Evolutionary conservation across 352 stramenopile genomes (phyloP), one percentile per base, ranked within the genome.

Genomic region (Phytophthora cajani): DNA sequence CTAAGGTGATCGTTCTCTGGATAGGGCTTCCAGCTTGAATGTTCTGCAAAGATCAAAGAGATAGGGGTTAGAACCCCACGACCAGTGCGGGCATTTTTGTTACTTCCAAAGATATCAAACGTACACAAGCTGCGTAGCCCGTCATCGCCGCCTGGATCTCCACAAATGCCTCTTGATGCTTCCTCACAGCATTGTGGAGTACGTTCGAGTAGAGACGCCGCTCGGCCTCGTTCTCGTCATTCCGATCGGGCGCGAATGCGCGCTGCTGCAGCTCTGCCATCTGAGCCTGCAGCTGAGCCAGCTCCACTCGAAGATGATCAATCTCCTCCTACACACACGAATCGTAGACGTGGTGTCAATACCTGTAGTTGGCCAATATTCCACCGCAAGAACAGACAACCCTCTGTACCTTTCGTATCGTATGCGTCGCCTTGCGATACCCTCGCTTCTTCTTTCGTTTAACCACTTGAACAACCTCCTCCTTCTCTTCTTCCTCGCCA

Each of bases 351-450:
- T 58, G 59, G 21, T 40, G 8, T 33, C 47, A 49, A 38, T 38
- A 23, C 21, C 21, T 23, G 21, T 23, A 38, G 19, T 46, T 17
- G 38, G 8, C 36, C 40, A 49, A 19, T 21, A 23, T 3, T 10
- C 42, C 42, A 11, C 16, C 42, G 23, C 42, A 50, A 23, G 3
- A 50, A 50, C 42, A 38, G 32, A 38, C 42, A 52, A 12, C 9
- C 46, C 46, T 30, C 46, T 64, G 53, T 40, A 80, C 73, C 64
- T 80, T 80, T 25, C 74, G 66, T 30, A 80, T 70, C 5, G 74
- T 73, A 30, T 80, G 74, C 36, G 74, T 78, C 14, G 70, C 74
- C 50, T 80, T 80, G 21, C 74, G 74, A 5, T 78, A 70, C 5
- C 60, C 54, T 2, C 70, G 67, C 42, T 70, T 69, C 57, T 72